phyloP scores from a whole-genome alignment of 2,329 filamentous ascomycete species.

The Nigrospora oryzae region DNA sequence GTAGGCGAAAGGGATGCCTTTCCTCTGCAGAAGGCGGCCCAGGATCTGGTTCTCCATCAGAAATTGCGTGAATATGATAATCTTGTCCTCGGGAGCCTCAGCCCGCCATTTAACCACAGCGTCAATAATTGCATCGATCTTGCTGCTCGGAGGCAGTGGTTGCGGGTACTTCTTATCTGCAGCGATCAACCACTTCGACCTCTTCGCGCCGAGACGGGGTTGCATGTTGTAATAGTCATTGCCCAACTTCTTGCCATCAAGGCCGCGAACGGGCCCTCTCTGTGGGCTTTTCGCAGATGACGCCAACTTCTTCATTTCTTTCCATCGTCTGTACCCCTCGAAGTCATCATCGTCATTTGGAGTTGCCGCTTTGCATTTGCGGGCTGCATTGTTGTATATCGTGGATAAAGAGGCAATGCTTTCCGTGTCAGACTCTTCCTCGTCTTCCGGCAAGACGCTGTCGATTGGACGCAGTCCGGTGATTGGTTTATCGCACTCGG shows the following conservation, averaged over 20 bases:
- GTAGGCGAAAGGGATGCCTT: constrained; percentile 26
- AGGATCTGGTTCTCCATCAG: constrained; percentile 12
- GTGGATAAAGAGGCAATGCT: too few relatives aligned
- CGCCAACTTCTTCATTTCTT: too few relatives aligned
- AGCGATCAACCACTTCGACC: background rate
- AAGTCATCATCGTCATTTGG: too few relatives aligned
- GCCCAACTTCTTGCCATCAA: background rate
- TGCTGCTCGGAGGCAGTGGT: background rate
- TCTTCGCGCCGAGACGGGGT: background rate
- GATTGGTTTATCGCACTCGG: too few relatives aligned
- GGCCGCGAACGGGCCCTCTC: too few relatives aligned
- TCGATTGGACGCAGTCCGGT: too few relatives aligned
- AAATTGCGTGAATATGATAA: constrained; percentile 3
- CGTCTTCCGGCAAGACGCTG: too few relatives aligned
- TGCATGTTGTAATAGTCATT: background rate
- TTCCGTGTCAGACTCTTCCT: too few relatives aligned
- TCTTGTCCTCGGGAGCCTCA: constrained; percentile 3
- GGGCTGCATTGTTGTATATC: too few relatives aligned
- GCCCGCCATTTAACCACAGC: background rate
- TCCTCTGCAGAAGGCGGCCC: constrained; percentile 22
- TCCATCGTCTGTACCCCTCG: too few relatives aligned
- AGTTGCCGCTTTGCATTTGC: too few relatives aligned
- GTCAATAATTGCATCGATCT: background rate
- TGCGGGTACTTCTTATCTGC: background rate
- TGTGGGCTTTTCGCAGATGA: too few relatives aligned